These are phyloP conservation scores for Arthrobotrys pseudoclavata DNA, from an alignment of 2,329 filamentous ascomycete species.

Conservation along the genomic window DNA sequence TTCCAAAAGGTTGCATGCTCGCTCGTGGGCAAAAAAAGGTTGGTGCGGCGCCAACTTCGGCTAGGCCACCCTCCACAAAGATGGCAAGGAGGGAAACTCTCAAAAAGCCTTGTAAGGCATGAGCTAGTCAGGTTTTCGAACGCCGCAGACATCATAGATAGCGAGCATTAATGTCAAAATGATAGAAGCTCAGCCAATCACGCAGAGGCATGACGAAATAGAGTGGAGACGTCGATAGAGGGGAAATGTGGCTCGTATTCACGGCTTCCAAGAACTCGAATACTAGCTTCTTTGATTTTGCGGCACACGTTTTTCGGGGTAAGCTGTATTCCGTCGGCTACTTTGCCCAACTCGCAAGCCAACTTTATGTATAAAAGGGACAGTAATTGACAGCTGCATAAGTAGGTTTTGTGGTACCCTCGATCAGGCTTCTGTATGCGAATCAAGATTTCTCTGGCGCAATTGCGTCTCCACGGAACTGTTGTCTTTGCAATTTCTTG, in stretches of 20 bases:
- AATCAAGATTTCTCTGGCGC: constrained; percentile 16
- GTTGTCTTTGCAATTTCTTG: neutral
- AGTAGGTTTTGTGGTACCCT: neutral
- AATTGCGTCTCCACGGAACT: constrained; percentile 4
- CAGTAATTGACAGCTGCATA: constrained; percentile 15
- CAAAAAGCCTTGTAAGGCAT: constrained; percentile 59
- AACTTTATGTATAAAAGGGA: constrained; percentile 4
- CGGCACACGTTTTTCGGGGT: constrained; percentile 1
- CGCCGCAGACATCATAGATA: constrained; percentile 56
- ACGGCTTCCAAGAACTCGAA: constrained; percentile 13
- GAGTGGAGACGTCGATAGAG: constrained; percentile 38
- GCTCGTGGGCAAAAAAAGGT: constrained; percentile 54
- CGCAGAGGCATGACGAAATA: constrained; percentile 7
- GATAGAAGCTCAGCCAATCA: constrained; percentile 50
- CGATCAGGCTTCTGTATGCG: neutral
- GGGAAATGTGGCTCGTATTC: constrained; percentile 27
- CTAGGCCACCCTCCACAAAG: constrained; percentile 51
- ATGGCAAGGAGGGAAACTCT: constrained; percentile 39
- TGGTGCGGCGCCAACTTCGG: constrained; percentile 54
- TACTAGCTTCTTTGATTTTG: constrained; percentile 43
- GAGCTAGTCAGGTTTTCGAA: constrained; percentile 42
- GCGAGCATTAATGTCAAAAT: constrained; percentile 32
- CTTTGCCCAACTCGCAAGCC: constrained; percentile 13
- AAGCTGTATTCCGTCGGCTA: constrained; percentile 20
- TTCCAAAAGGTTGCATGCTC: constrained; percentile 53